These are phyloP conservation scores for Carex myosuroides DNA, from an alignment of 176 grass and related monocot species.

Conservation along the genomic window DNA sequence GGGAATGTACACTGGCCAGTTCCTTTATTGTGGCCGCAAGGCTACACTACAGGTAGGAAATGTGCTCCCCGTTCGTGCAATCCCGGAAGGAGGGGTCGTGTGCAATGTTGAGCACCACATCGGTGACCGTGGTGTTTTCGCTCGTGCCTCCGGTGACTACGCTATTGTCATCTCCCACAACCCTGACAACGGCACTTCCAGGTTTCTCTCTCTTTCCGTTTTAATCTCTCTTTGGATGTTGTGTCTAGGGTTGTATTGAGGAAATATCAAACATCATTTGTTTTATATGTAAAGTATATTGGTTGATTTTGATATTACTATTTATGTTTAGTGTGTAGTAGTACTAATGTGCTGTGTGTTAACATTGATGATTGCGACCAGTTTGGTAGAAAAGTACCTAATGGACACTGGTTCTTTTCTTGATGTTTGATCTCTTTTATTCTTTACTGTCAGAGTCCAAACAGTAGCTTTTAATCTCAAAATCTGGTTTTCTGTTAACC, in stretches of 20 bases:
- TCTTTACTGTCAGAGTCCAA: too few species aligned
- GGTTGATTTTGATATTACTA: too few species aligned
- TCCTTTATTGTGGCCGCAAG: conserved; percentile 88
- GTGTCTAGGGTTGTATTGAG: background rate
- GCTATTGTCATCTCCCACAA: conserved; percentile 94
- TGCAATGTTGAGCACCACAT: conserved; percentile 97
- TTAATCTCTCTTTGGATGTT: background rate
- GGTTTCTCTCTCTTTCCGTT: background rate
- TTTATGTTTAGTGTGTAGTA: too few species aligned
- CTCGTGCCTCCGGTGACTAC: conserved; percentile 68
- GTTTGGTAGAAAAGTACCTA: background rate
- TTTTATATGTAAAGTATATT: background rate
- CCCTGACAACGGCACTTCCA: conserved; percentile 81
- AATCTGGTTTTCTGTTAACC: too few species aligned
- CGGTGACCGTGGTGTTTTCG: conserved; percentile 76
- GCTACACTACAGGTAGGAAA: conserved; percentile 76
- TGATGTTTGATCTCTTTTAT: too few species aligned
- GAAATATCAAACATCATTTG: background rate
- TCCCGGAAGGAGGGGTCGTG: conserved; percentile 80
- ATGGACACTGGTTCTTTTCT: background rate
- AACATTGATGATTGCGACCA: background rate
- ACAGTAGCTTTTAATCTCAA: too few species aligned
- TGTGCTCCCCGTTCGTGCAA: conserved; percentile 60
- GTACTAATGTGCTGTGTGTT: too few species aligned
- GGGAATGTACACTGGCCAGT: conserved; percentile 95